A percentile compares a stretch with the other conserved stretches of the same genome.
Conservation (phyloP, 768 basidiomycete genomes). For the Macrolepiota dolichaula region DNA sequence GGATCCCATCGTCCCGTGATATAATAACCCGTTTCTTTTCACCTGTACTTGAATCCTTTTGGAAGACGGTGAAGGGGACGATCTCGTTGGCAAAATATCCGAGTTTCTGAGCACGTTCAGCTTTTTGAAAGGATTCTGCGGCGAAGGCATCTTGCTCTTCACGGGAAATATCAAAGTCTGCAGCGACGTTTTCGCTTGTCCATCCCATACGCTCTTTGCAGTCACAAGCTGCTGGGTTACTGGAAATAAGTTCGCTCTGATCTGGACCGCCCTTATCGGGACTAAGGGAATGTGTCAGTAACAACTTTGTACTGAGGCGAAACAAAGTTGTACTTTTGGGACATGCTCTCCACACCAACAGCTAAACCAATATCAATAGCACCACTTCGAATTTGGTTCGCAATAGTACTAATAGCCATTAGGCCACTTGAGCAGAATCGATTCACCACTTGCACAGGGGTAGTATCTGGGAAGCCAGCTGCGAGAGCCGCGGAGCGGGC, state of each 20-base stretch:
- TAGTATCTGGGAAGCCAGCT: conserved; percentile 77
- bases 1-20: conserved; percentile 73
- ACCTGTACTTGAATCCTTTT: conserved; percentile 54
- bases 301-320: background rate
- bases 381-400: conserved; percentile 73
- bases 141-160: conserved; percentile 77
- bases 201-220: conserved; percentile 80
- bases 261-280: conserved; percentile 60
- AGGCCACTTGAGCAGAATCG: conserved; percentile 83
- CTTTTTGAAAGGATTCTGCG: conserved; percentile 73
- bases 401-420: conserved; percentile 77
- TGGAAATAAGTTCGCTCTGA: conserved; percentile 59
- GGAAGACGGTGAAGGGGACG: conserved; percentile 68
- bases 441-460: conserved; percentile 73
- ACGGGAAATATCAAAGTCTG: conserved; percentile 66
- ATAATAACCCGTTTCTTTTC: conserved; percentile 50
- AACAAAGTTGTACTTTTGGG: conserved; percentile 49
- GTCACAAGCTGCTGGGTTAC: conserved; percentile 54
- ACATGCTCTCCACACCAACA: conserved; percentile 87
- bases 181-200: conserved; percentile 85
- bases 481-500: conserved; percentile 74
- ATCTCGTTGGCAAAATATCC: conserved; percentile 71
- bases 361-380: conserved; percentile 81
- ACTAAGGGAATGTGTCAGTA: conserved; percentile 30
- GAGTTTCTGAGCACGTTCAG: conserved; percentile 66